Evolutionary conservation across 345 rosid genomes (phyloP), one percentile per base, ranked within the genome.

Genomic region (Camelina sativa): DNA sequence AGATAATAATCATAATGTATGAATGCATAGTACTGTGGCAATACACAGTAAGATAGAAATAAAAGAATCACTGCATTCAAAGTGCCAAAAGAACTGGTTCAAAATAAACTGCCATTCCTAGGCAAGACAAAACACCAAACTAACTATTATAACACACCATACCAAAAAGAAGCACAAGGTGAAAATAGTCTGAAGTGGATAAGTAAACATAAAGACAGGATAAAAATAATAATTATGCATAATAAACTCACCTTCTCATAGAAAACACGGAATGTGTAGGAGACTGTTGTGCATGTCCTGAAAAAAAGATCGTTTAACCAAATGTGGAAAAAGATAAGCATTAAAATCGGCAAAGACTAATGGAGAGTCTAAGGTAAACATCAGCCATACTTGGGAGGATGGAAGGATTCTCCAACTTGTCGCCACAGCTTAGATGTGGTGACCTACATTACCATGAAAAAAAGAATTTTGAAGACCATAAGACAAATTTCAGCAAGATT

Each of bases 241-340:
- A 76, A 35, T 15, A 63, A 72, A 63, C 48, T 56, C 84, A 87
- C 98, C 95, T 90, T 92, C 86, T 90, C 97, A 55, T 90, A 92
- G 86, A 92, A 92, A 74, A 78, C 80, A 74, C 98, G 96, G 79
- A 92, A 92, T 67, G 95, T 88, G 93, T 93, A 90, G 69, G 98
- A 88, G 73, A 90, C 89, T 23, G 98, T 87, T 40, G 95, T 92
- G 82, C 98, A 92, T 22, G 98, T 92, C 90, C 98, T 92, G 88
- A 60, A 28, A 72, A 65, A 68, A 57, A 43, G 40, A 65, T 2
- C 50, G 59, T 55, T 55, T 30, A 55, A 69, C 20, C 38, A 48
- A 34, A 19, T 32, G 67, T 63, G 20, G 41, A 46, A 47, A 41
- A 48, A 41, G 52, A 52, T 72, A n/a, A 80, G 57, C 35, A 65